Evolutionary conservation across 345 rosid genomes (phyloP).

Genomic region (Sisymbrium irio): DNA sequence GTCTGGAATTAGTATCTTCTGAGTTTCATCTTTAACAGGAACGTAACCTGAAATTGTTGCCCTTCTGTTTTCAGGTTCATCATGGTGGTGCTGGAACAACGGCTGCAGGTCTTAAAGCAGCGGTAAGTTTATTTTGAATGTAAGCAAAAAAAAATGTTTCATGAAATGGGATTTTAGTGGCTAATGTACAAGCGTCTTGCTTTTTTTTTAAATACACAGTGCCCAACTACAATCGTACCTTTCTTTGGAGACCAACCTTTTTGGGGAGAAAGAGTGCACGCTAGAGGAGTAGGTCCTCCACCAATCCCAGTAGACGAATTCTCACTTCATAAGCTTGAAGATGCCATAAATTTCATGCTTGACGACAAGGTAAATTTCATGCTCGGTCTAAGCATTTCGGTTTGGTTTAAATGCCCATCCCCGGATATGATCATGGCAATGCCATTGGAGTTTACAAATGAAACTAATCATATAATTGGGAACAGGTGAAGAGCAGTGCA

Average conservation of each 20-base stretch:
- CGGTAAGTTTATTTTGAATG: constrained; percentile 43
- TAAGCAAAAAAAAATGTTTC: not conserved
- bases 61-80: constrained; percentile 68
- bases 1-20: not conserved
- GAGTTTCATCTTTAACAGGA: not conserved
- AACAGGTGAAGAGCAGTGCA: constrained; percentile 79
- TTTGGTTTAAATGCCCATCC: not conserved
- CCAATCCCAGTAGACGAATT: constrained; percentile 94
- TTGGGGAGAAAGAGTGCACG: constrained; percentile 94
- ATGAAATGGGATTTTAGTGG: not conserved
- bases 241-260: constrained; percentile 98
- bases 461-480: constrained; percentile 19
- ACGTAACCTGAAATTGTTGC: not conserved
- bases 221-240: constrained; percentile 95
- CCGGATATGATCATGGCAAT: not conserved
- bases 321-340: constrained; percentile 70
- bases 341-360: constrained; percentile 71
- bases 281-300: constrained; percentile 86
- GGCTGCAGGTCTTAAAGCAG: constrained; percentile 97
- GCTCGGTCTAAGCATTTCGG: too few relatives aligned
- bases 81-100: constrained; percentile 99
- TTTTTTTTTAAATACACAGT: constrained; percentile 43
- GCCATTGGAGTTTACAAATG: not conserved
- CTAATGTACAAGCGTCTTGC: not conserved
- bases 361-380: constrained; percentile 59